Evolutionary conservation across 345 rosid species (phyloP).

Genomic region (Anastatica hierochuntica): DNA sequence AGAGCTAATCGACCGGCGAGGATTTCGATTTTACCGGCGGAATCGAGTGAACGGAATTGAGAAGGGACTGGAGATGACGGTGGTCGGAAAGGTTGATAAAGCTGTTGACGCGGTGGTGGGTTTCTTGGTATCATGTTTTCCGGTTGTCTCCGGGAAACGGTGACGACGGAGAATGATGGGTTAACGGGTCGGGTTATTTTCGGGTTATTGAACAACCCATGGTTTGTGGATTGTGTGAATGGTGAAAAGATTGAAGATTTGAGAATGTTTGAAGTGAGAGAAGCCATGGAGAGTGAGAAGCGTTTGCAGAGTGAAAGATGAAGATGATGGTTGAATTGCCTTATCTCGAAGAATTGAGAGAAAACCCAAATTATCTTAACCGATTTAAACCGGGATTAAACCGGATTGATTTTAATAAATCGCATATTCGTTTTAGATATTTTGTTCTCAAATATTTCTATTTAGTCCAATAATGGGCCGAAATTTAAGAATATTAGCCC

Average conservation of each 20-base stretch:
- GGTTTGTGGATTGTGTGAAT: slow-evolving; percentile 23
- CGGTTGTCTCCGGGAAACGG: slow-evolving; percentile 10
- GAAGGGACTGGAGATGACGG: slow-evolving; percentile 73
- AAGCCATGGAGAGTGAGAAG: slow-evolving; percentile 18
- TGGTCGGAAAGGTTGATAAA: slow-evolving; percentile 87
- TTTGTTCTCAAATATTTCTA: background rate
- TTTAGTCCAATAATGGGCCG: no score
- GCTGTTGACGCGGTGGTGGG: slow-evolving; percentile 24
- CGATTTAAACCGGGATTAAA: background rate
- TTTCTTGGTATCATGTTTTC: slow-evolving; percentile 24
- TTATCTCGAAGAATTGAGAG: slow-evolving; percentile 13
- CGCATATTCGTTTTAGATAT: slow-evolving; percentile 12
- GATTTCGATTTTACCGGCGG: slow-evolving; percentile 48
- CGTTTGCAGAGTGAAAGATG: slow-evolving; percentile 24
- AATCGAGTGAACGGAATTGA: slow-evolving; percentile 55
- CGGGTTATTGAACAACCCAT: slow-evolving; percentile 11
- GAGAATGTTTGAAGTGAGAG: slow-evolving; percentile 23
- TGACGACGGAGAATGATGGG: background rate
- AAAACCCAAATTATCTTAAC: background rate
- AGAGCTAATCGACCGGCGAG: slow-evolving; percentile 61
- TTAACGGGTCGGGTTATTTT: slow-evolving; percentile 15
- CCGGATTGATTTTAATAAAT: slow-evolving; percentile 6
- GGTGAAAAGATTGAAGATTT: slow-evolving; percentile 29
- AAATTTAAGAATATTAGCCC: no score
- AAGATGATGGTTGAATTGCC: slow-evolving; percentile 9